phyloP scores from a whole-genome alignment of 2,329 filamentous ascomycete genomes.

The Paraphaeosphaeria sporulosa region DNA sequence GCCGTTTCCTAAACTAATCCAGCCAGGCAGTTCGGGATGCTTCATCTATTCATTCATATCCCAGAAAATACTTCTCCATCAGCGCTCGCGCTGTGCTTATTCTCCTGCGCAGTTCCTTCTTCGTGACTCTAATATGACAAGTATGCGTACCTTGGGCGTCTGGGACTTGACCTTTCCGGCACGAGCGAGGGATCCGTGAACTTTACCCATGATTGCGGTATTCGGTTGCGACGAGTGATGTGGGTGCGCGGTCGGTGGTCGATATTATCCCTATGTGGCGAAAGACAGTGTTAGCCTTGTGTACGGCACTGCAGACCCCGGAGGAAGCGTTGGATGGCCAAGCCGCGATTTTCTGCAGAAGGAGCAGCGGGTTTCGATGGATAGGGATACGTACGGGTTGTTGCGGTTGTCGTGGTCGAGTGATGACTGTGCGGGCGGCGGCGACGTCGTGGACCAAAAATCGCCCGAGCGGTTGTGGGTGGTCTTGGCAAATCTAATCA shows the following conservation, averaged over 20 bases:
- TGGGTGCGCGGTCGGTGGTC: constrained; percentile 30
- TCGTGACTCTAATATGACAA: neutral
- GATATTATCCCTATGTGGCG: constrained; percentile 35
- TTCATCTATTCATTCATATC: neutral
- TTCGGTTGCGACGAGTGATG: constrained; percentile 39
- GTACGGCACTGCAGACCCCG: constrained; percentile 18
- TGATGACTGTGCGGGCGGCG: constrained; percentile 38
- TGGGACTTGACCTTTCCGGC: constrained; percentile 89
- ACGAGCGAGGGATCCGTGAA: constrained; percentile 93
- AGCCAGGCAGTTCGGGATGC: neutral
- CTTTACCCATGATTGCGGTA: constrained; percentile 82
- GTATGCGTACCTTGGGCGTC: constrained; percentile 22
- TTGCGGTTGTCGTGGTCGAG: constrained; percentile 25
- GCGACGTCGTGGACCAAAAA: constrained; percentile 32
- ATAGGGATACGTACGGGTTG: constrained; percentile 45
- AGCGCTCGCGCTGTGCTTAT: neutral
- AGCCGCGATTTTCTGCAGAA: constrained; percentile 1
- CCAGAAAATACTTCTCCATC: neutral
- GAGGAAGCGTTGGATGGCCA: neutral
- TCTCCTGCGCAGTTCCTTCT: neutral
- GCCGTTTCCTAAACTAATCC: constrained; percentile 5
- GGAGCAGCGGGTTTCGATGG: constrained; percentile 9
- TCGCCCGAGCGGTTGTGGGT: constrained; percentile 29
- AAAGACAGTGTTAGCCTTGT: constrained; percentile 35
- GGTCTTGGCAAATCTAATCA: constrained; percentile 33